A percentile compares a stretch with the other conserved stretches of the same genome.
These are phyloP conservation scores for Penicillium bialowiezense DNA, from an alignment of 495 filamentous ascomycete species.

Conservation along the genomic window DNA sequence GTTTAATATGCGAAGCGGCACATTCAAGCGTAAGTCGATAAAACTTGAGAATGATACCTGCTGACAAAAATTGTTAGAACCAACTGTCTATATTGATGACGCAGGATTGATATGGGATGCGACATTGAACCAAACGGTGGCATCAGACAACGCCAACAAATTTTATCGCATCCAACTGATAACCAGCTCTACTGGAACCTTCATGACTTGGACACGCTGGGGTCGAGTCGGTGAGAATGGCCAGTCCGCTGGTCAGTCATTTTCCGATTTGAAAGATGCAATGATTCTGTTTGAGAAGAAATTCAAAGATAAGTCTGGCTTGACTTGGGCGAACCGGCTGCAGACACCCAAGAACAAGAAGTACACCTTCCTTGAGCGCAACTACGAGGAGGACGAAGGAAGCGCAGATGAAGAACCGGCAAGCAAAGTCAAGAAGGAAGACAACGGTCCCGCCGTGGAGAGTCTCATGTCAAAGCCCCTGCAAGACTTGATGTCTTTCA, in stretches of 20 bases:
- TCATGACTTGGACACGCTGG: slow-evolving; percentile 67
- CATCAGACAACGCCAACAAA: slow-evolving; percentile 65
- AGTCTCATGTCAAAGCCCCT: slow-evolving; percentile 56
- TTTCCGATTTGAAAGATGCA: slow-evolving; percentile 43
- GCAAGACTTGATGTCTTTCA: slow-evolving; percentile 70
- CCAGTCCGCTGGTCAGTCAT: slow-evolving; percentile 48
- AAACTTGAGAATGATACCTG: background rate
- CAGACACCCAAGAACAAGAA: slow-evolving; percentile 59
- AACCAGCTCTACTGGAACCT: slow-evolving; percentile 23
- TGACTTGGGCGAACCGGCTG: slow-evolving; percentile 61
- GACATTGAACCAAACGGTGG: slow-evolving; percentile 47
- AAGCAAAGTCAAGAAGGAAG: slow-evolving; percentile 28
- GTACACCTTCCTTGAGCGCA: slow-evolving; percentile 73
- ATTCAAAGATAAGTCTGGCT: slow-evolving; percentile 76
- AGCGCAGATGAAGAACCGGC: slow-evolving; percentile 48
- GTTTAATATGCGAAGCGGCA: slow-evolving; percentile 7
- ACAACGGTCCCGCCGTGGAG: slow-evolving; percentile 30
- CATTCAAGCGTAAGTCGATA: slow-evolving; percentile 7
- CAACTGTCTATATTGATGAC: slow-evolving; percentile 62
- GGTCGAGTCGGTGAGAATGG: slow-evolving; percentile 76
- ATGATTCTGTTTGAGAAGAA: slow-evolving; percentile 60
- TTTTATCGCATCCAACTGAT: slow-evolving; percentile 66
- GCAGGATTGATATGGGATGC: slow-evolving; percentile 61
- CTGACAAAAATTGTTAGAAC: slow-evolving; percentile 6
- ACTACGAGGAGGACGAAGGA: slow-evolving; percentile 66